phyloP scores from a whole-genome alignment of 192 early-diverging fungal genomes.

The Dissophora ornata region DNA sequence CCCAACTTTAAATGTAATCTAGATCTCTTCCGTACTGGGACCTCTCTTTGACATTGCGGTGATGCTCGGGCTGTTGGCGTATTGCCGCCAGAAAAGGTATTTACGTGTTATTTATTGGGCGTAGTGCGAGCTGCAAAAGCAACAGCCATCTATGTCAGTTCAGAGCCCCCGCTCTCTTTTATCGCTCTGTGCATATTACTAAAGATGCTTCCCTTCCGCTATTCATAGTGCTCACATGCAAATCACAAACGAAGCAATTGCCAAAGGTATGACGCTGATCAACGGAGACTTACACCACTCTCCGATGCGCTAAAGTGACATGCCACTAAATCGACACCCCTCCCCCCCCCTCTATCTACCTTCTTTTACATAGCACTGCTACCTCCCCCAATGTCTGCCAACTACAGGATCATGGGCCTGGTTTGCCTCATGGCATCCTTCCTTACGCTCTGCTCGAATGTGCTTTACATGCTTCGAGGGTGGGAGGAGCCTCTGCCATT shows the following conservation, averaged over 20 bases:
- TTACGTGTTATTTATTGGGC: too few species aligned
- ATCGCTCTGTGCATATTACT: neutral
- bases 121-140: too few species aligned
- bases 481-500: constrained; percentile 49
- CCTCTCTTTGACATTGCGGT: constrained; percentile 49
- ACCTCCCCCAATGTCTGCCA: constrained; percentile 27
- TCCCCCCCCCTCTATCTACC: too few species aligned
- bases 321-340: too few species aligned
- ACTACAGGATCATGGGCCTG: constrained; percentile 43
- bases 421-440: constrained; percentile 33
- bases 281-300: too few species aligned
- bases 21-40: constrained; percentile 46
- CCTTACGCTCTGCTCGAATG: constrained; percentile 41
- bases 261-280: constrained; percentile 35
- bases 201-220: neutral
- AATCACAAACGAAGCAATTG: constrained; percentile 46
- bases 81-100: constrained; percentile 53
- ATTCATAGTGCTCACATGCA: constrained; percentile 41
- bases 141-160: too few species aligned
- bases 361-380: constrained; percentile 20
- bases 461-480: constrained; percentile 50
- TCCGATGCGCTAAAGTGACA: too few species aligned
- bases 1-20: too few species aligned
- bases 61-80: constrained; percentile 43
- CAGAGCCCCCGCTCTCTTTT: too few species aligned